These are phyloP conservation scores for Groenewaldozyma salmanticensis DNA, from an alignment of 805 yeast species.

Conservation along the genomic window DNA sequence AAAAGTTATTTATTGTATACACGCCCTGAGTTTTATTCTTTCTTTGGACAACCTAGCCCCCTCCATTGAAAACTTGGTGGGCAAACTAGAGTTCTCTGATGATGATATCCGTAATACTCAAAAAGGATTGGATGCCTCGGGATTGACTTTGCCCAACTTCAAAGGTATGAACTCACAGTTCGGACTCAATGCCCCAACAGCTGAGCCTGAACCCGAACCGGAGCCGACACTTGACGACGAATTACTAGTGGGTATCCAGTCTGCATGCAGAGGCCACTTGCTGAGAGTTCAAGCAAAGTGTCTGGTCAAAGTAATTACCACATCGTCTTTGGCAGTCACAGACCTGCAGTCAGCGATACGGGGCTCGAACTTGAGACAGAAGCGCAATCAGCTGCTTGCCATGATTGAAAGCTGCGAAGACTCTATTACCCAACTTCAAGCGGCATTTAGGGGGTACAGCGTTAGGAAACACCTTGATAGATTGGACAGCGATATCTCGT, in stretches of 20 bases:
- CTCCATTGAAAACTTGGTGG: slow-evolving; percentile 51
- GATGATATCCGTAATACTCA: slow-evolving; percentile 64
- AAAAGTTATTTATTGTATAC: slow-evolving; percentile 85
- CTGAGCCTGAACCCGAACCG: slow-evolving; percentile 15
- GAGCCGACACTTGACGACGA: not conserved
- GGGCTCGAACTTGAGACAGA: not conserved
- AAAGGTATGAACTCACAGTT: slow-evolving; percentile 40
- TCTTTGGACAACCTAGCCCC: slow-evolving; percentile 50
- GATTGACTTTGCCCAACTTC: slow-evolving; percentile 71
- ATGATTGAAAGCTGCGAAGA: slow-evolving; percentile 1
- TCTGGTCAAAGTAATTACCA: not conserved
- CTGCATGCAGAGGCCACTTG: not conserved
- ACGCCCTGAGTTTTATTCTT: slow-evolving; percentile 73
- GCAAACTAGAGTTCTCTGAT: slow-evolving; percentile 50
- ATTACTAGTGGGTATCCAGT: not conserved
- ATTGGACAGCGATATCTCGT: slow-evolving; percentile 22
- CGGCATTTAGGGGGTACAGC: slow-evolving; percentile 24
- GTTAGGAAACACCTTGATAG: slow-evolving; percentile 24
- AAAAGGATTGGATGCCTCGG: slow-evolving; percentile 48
- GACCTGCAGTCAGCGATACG: not conserved
- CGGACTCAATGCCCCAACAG: too few relatives aligned
- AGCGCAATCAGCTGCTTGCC: not conserved
- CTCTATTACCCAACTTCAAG: slow-evolving; percentile 26
- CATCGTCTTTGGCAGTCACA: not conserved
- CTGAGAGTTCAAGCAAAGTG: not conserved